Conservation (phyloP, 2,329 filamentous ascomycete species). For the Trichoderma hamatum region DNA sequence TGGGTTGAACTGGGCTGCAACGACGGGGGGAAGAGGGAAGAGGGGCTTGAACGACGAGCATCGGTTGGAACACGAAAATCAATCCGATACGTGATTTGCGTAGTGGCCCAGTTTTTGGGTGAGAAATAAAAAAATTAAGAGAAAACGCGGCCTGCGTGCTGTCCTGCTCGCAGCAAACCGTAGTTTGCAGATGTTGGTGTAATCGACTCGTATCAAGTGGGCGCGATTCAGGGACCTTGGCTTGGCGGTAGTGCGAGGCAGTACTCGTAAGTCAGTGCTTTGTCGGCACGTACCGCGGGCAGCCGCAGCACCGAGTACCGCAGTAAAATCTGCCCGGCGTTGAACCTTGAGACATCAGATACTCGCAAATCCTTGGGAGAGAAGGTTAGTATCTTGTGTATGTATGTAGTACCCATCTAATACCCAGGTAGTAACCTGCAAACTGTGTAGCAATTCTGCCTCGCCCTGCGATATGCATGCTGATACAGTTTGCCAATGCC, state of each 20-base stretch:
- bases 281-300: background rate
- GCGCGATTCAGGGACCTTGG: conserved; percentile 16
- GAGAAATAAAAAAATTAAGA: background rate
- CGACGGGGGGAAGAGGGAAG: conserved; percentile 19
- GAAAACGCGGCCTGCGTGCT: background rate
- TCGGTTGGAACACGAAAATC: conserved; percentile 23
- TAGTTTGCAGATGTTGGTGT: background rate
- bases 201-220: background rate
- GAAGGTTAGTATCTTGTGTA: background rate
- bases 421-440: too few relatives aligned
- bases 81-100: conserved; percentile 15
- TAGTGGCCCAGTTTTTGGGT: conserved; percentile 17
- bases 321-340: background rate
- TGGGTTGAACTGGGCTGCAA: conserved; percentile 28
- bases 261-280: background rate
- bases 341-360: background rate
- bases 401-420: background rate
- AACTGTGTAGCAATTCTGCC: background rate
- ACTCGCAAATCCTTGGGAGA: background rate
- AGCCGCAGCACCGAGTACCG: background rate
- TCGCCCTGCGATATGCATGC: background rate
- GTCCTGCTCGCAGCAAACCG: background rate
- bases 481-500: too few relatives aligned
- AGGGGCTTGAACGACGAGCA: conserved; percentile 18
- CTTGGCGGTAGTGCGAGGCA: background rate